A percentile compares a stretch with the other conserved stretches of the same genome.
Conservation (phyloP, 2,329 filamentous ascomycete species). For the Biscogniauxia mediterranea region DNA sequence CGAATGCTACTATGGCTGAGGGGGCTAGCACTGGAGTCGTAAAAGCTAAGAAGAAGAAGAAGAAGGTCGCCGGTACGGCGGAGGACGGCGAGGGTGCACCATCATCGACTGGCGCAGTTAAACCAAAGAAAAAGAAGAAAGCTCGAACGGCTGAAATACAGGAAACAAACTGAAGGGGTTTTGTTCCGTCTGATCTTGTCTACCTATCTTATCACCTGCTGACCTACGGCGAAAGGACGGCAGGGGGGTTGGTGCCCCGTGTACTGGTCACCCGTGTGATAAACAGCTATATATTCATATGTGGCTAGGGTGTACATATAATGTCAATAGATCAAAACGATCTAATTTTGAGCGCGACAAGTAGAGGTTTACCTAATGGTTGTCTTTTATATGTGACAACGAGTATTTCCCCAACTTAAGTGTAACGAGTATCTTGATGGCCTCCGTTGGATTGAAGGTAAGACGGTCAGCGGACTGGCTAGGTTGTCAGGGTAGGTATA, state of each 20-base stretch:
- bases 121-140: slow-evolving; percentile 51
- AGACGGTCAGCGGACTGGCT: too few species aligned
- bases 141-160: slow-evolving; percentile 32
- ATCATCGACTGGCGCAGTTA: slow-evolving; percentile 25
- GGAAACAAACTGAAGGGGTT: slow-evolving; percentile 9
- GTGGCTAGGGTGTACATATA: neutral
- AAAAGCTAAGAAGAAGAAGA: slow-evolving; percentile 51
- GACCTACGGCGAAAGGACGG: neutral
- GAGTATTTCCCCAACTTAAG: too few species aligned
- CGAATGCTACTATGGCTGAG: slow-evolving; percentile 1
- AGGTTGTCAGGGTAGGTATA: too few species aligned
- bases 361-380: too few species aligned
- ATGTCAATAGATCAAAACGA: neutral
- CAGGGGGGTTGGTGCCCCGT: neutral
- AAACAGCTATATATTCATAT: neutral
- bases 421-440: too few species aligned
- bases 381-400: too few species aligned
- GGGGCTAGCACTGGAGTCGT: slow-evolving; percentile 28
- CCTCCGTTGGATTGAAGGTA: too few species aligned
- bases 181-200: neutral
- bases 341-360: neutral
- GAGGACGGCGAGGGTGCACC: slow-evolving; percentile 21
- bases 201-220: neutral
- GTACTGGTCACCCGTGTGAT: neutral
- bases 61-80: slow-evolving; percentile 24